Conservation (phyloP, 495 filamentous ascomycete genomes). For the Oleoguttula mirabilis region DNA sequence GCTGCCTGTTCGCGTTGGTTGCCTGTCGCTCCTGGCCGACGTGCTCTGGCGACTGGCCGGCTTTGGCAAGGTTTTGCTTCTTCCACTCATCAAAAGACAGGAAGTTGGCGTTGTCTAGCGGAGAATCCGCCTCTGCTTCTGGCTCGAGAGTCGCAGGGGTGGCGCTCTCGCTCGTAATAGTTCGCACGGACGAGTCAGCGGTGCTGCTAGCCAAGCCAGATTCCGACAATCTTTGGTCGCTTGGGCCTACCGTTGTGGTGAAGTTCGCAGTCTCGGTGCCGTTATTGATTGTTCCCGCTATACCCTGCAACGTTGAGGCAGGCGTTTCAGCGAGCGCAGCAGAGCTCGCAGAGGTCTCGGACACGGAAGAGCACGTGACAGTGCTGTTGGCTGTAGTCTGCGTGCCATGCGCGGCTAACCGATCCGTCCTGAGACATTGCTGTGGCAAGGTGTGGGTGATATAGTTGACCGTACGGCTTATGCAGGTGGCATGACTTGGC, state of each 20-base stretch:
- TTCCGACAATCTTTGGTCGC: conserved; percentile 1
- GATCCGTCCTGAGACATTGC: conserved; percentile 52
- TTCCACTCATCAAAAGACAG: conserved; percentile 99
- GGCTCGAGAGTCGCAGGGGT: no score
- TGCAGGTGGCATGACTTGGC: conserved; percentile 44
- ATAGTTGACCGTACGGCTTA: conserved; percentile 61
- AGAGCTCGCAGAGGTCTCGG: no score
- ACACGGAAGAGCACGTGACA: no score
- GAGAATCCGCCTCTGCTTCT: conserved; percentile 46
- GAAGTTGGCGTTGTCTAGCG: conserved; percentile 73
- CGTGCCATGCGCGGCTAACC: conserved; percentile 9
- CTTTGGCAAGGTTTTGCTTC: conserved; percentile 78
- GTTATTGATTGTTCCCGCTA: no score
- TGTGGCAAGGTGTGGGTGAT: conserved; percentile 69
- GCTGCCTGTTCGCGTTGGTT: conserved; percentile 33
- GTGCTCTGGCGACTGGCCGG: conserved; percentile 69
- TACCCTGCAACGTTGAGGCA: no score
- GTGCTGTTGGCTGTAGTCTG: no score
- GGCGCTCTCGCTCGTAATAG: no score
- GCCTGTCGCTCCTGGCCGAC: conserved; percentile 43
- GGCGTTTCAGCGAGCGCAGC: no score
- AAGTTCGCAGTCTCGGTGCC: no score
- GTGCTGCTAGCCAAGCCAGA: conserved; percentile 9
- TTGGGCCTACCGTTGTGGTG: no score
- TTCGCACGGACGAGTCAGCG: no score